Conservation (phyloP, 2,329 filamentous ascomycete species). For the Cladophialophora yegresii region DNA sequence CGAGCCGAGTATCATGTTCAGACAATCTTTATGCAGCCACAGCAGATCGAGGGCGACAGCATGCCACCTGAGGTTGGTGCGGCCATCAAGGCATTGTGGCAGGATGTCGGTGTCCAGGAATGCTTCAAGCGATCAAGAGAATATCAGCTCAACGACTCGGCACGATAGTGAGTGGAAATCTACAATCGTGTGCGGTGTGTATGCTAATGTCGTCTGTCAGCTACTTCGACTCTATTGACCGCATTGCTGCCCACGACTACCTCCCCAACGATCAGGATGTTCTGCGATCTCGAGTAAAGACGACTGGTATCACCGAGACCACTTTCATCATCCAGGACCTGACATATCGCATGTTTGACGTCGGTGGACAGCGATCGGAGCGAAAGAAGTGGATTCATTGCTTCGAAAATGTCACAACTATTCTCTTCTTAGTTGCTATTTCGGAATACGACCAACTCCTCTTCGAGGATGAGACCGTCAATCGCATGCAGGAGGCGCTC, state of each 20-base stretch:
- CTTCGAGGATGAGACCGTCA: slow-evolving; percentile 93
- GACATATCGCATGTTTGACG: slow-evolving; percentile 96
- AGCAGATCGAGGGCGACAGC: slow-evolving; percentile 93
- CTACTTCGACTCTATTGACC: slow-evolving; percentile 94
- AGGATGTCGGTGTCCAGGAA: slow-evolving; percentile 86
- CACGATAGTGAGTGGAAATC: slow-evolving; percentile 74
- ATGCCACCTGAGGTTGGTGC: slow-evolving; percentile 91
- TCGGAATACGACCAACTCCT: slow-evolving; percentile 95
- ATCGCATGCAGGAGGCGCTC: slow-evolving; percentile 72
- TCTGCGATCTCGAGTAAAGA: slow-evolving; percentile 93
- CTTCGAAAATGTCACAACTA: slow-evolving; percentile 96
- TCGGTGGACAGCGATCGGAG: slow-evolving; percentile 92
- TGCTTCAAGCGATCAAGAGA: slow-evolving; percentile 95
- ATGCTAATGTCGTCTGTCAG: slow-evolving; percentile 54
- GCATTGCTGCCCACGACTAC: slow-evolving; percentile 88
- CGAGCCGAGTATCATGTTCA: slow-evolving; percentile 96
- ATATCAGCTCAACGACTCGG: slow-evolving; percentile 95
- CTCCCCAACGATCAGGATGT: slow-evolving; percentile 95
- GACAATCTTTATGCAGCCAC: slow-evolving; percentile 97
- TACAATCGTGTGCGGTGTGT: slow-evolving; percentile 1
- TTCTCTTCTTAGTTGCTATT: slow-evolving; percentile 94
- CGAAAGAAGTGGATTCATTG: slow-evolving; percentile 99
- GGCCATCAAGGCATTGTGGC: slow-evolving; percentile 90
- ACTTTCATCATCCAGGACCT: slow-evolving; percentile 93
- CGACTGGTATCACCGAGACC: slow-evolving; percentile 94